Percentiles rank a stretch among this genome's conserved stretches.
Conservation (phyloP, 441 rosid genomes). For the Euphorbia schlechtendalii region DNA sequence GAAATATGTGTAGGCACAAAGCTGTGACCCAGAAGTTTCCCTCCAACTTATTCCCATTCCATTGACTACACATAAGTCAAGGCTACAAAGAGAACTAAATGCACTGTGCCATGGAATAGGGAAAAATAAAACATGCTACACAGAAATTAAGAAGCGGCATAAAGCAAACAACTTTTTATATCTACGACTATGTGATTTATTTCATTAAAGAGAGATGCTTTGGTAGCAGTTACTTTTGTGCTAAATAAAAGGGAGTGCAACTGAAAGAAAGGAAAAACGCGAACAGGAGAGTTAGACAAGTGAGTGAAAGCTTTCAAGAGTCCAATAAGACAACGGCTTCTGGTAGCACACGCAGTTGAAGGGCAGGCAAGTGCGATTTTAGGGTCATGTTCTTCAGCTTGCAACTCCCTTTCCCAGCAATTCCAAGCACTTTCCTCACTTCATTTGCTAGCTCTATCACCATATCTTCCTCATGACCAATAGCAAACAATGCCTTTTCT, state of each 20-base stretch:
- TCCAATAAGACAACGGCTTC: conserved; percentile 54
- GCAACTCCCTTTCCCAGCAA: conserved; percentile 22
- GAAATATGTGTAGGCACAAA: too few species aligned
- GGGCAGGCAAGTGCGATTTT: conserved; percentile 30
- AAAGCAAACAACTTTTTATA: too few species aligned
- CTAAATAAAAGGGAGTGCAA: too few species aligned
- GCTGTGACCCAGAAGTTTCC: too few species aligned
- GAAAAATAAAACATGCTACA: too few species aligned
- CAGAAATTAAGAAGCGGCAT: too few species aligned
- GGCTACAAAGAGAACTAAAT: too few species aligned
- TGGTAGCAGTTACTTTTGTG: not conserved
- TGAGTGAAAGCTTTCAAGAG: conserved; percentile 7
- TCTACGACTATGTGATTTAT: too few species aligned
- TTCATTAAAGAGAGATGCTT: too few species aligned
- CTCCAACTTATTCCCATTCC: too few species aligned
- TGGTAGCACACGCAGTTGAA: conserved; percentile 29
- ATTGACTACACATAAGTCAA: too few species aligned
- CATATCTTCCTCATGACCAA: conserved; percentile 79
- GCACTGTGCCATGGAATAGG: too few species aligned
- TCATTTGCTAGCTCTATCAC: conserved; percentile 82
- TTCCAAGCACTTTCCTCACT: conserved; percentile 66
- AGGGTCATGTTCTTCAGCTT: conserved; percentile 27
- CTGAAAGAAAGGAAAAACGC: not conserved
- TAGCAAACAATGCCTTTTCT: conserved; percentile 84
- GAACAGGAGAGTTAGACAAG: conserved; percentile 8